Evolutionary conservation across 192 early-diverging fungal genomes (phyloP).

Genomic region (Phycomyces blakesleeanus): DNA sequence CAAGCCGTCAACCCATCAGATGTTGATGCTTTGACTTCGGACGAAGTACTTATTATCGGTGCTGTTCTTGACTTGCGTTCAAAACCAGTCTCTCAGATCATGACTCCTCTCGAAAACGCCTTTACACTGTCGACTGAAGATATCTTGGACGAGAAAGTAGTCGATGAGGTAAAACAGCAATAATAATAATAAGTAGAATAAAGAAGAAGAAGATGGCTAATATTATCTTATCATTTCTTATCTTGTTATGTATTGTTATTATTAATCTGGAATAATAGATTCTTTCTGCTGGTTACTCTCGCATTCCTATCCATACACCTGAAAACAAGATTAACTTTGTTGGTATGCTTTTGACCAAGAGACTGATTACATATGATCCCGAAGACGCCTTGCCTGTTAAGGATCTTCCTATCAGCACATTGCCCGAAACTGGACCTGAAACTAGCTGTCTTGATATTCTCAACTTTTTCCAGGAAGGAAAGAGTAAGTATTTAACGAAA

Average conservation of each 20-base stretch:
- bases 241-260: no score
- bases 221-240: no score
- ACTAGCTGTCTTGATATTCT: slow-evolving; percentile 70
- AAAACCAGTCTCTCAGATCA: slow-evolving; percentile 61
- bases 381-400: slow-evolving; percentile 63
- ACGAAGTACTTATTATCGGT: slow-evolving; percentile 78
- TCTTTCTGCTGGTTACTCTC: slow-evolving; percentile 64
- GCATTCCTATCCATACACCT: slow-evolving; percentile 68
- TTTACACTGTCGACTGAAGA: slow-evolving; percentile 64
- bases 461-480: slow-evolving; percentile 81
- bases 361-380: slow-evolving; percentile 69
- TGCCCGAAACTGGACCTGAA: slow-evolving; percentile 52
- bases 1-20: slow-evolving; percentile 50
- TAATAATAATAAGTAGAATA: no score
- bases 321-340: slow-evolving; percentile 61
- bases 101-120: slow-evolving; percentile 69
- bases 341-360: slow-evolving; percentile 76
- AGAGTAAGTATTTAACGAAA: slow-evolving; percentile 44
- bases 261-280: slow-evolving; percentile 50
- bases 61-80: slow-evolving; percentile 75
- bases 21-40: slow-evolving; percentile 66
- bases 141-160: slow-evolving; percentile 53
- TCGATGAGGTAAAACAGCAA: slow-evolving; percentile 48
- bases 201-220: no score
- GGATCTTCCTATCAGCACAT: slow-evolving; percentile 48